Evolutionary conservation across 352 stramenopile species (phyloP).

Genomic region (Thalassiosira delicatula): DNA sequence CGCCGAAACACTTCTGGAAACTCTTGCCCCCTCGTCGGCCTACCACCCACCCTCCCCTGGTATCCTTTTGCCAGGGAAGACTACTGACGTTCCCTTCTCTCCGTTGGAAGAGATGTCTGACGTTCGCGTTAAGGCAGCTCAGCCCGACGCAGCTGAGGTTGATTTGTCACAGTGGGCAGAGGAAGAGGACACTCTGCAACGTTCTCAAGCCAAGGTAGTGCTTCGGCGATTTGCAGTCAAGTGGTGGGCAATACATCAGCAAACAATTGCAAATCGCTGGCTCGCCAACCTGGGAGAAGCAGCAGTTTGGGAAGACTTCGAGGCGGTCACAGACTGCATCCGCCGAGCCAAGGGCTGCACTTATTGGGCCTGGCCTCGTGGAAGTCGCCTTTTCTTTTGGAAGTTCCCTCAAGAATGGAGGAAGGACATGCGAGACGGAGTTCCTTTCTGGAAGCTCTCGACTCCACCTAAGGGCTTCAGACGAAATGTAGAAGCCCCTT

Average conservation of each 20-base stretch:
- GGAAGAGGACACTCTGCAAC: neutral
- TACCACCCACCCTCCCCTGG: no score
- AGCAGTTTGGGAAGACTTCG: neutral
- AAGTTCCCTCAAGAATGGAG: neutral
- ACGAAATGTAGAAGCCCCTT: neutral
- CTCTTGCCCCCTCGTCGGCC: neutral
- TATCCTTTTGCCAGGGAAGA: neutral
- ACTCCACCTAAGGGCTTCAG: neutral
- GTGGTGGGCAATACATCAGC: neutral
- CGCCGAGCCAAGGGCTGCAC: neutral
- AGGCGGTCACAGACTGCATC: neutral
- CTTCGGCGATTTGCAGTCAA: neutral
- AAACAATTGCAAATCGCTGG: neutral
- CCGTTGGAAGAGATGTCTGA: neutral
- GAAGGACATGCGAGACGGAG: neutral
- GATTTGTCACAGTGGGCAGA: conserved; percentile 38
- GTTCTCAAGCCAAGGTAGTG: neutral
- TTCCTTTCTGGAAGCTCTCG: neutral
- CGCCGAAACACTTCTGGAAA: no score
- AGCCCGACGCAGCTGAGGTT: conserved; percentile 35
- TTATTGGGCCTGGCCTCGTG: neutral
- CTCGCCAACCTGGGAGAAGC: no score
- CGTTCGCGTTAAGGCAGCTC: conserved; percentile 2
- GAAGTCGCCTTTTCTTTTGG: neutral
- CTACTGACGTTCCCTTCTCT: neutral